Base-by-base conservation (phyloP, 2,329 filamentous ascomycete species). In the Aspergillus costaricaensis region DNA sequence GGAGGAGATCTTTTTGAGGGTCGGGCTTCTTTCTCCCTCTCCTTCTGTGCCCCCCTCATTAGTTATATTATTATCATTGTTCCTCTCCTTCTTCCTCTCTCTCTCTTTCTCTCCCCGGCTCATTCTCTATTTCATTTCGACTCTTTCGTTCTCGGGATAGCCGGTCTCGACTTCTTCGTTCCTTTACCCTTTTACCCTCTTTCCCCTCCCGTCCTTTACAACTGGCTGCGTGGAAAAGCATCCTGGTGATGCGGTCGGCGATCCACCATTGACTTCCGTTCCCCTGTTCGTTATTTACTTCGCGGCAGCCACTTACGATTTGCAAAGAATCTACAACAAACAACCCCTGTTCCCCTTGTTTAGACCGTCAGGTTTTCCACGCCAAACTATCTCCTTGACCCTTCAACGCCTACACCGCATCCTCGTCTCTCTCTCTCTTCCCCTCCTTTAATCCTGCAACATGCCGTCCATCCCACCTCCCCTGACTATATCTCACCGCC, bases 401-500 rank as follows among this genome's bases (percentile, higher is more conserved):
- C 25, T 27, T 7, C 15, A 19, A 12, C 27, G 4, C 27, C 27
- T 8, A 27, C 12, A 41, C 41, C 32, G 38, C 27, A 27, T 21
- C 32, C 21, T 12, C 27, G 27, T 30, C 14, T n/a, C 14, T 15
- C 27, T 49, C 14, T 58, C 55, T 57, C 56, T 60, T 19, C 62
- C 51, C 43, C 27, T 56, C 43, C 65, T 61, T 36, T 36, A 36
- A 36, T 36, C 62, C 47, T 39, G 53, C 60, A 59, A 62, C 62
- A 67, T 74, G 68, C 69, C 72, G 49, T 67, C 71, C 60, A 68
- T 70, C 62, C 71, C 72, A 59, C 70, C 73, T 69, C 73, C 72
- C 69, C 68, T 73, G 69, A 73, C 72, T 58, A 68, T 76, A 56
- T 67, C 70, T 69, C 76, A 78, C 69, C 75, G 74, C 71, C 73